Evolutionary conservation across 225 moss, liverwort and hornwort species (phyloP).

Genomic region (Straminergon stramineum): DNA sequence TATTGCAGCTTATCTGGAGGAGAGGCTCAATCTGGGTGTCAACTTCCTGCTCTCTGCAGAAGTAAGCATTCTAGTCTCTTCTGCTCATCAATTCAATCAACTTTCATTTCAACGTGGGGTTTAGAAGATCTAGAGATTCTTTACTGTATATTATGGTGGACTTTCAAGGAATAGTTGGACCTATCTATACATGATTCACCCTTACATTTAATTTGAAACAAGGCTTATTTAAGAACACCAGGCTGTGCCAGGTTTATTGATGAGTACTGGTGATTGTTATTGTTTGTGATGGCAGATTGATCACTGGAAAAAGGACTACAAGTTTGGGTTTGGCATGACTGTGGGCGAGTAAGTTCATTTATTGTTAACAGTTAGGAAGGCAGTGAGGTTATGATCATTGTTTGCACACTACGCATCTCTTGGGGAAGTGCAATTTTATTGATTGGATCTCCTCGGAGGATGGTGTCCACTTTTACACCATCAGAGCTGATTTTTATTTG

Average conservation of each 20-base stretch:
- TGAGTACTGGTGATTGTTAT: neutral
- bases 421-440: conserved; percentile 30
- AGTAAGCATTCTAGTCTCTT: conserved; percentile 29
- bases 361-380: conserved; percentile 9
- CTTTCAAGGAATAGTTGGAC: neutral
- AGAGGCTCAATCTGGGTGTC: conserved; percentile 92
- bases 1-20: conserved; percentile 96
- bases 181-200: neutral
- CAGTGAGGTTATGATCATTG: conserved; percentile 25
- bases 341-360: conserved; percentile 68
- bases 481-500: conserved; percentile 18
- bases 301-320: conserved; percentile 99
- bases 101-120: neutral
- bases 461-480: conserved; percentile 21
- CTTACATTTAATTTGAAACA: neutral
- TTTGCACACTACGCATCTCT: conserved; percentile 31
- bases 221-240: neutral
- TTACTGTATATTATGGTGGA: neutral
- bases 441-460: conserved; percentile 26
- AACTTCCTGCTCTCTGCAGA: conserved; percentile 97
- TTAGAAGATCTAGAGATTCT: neutral
- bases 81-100: neutral
- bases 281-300: conserved; percentile 62
- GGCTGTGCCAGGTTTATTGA: neutral
- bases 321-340: conserved; percentile 99